Percentiles rank a stretch among this genome's conserved stretches.
These are phyloP conservation scores for Acanthamoeba healyi DNA, from an alignment of 208 protist species.

Conservation along the genomic window DNA sequence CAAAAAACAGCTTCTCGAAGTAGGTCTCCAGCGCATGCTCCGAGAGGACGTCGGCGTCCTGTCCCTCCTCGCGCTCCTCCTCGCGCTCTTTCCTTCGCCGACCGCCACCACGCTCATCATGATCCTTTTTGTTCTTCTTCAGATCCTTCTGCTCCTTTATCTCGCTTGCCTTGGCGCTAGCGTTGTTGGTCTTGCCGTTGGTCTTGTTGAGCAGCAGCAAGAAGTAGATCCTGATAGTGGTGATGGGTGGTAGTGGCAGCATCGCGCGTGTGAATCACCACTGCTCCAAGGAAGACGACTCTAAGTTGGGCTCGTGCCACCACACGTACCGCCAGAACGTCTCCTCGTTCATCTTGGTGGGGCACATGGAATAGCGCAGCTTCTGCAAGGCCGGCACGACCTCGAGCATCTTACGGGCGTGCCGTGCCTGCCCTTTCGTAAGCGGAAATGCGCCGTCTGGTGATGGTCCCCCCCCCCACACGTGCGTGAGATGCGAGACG, in stretches of 20 bases:
- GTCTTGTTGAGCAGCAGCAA: not conserved
- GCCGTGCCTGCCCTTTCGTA: not conserved
- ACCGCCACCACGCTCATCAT: too few species aligned
- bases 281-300: too few species aligned
- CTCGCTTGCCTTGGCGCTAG: too few species aligned
- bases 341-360: constrained; percentile 4
- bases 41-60: not conserved
- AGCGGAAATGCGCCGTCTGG: too few species aligned
- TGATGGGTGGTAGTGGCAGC: not conserved
- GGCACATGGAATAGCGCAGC: constrained; percentile 27
- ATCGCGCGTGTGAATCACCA: not conserved
- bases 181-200: not conserved
- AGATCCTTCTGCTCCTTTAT: not conserved
- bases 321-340: constrained; percentile 6
- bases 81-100: too few species aligned
- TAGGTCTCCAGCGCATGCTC: not conserved
- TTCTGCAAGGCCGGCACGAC: not conserved
- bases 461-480: too few species aligned
- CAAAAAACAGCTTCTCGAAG: not conserved
- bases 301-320: too few species aligned
- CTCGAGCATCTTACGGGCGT: not conserved
- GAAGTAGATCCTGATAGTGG: not conserved
- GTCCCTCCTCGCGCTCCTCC: not conserved
- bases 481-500: too few species aligned
- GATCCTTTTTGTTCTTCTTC: not conserved